Base-by-base conservation (phyloP, 768 basidiomycete genomes). In the Phylloporus arenicola region DNA sequence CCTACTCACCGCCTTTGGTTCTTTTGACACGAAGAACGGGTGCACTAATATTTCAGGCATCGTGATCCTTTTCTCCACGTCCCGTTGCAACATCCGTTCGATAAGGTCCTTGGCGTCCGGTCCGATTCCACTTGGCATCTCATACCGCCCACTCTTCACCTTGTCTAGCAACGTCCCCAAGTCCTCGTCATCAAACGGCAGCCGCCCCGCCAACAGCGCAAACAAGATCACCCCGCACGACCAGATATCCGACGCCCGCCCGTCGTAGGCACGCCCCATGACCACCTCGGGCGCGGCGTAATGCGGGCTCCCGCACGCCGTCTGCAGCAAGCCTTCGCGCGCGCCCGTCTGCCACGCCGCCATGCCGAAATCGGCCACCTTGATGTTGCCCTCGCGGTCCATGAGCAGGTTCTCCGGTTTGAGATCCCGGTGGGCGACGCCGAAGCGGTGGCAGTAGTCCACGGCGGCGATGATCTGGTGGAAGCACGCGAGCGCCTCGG, bases 361-460 rank as follows among this genome's bases (percentile, higher is more conserved):
- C 89, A 96, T 93, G n/a, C 94, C 93, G 64, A 96, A 94, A 70
- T 97, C 94, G 2, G 90, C 92, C 30, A 97, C 84, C 65, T 95
- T 98, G 79, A 97, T 84, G 58, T 92, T 92, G 55, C 78, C 80
- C 60, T 89, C 72, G 34, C 78, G 74, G 72, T 92, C 89, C 43
- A 95, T 81, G 45, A 98, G 75, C 27, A 98, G 75, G 64, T 96
- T 98, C 67, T 96, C 94, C 2, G 90, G 92, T 63, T 98, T 95
- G 45, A 97, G 75, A 69, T 97, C 94, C 33, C 94, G 84, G 64
- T 96, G 94, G 22, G 88, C 88, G 63, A 97, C 88, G 61, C 92
- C 91, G 72, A 93, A 90, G n/a, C 83, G 80, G 68, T 95, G 92
- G 53, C 91, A 94, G 65, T 94, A 95, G 67, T 92, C 83, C 45